Evolutionary conservation across 352 stramenopile genomes (phyloP), one percentile per base, ranked within the genome.

Genomic region (Phytopythium montanum): DNA sequence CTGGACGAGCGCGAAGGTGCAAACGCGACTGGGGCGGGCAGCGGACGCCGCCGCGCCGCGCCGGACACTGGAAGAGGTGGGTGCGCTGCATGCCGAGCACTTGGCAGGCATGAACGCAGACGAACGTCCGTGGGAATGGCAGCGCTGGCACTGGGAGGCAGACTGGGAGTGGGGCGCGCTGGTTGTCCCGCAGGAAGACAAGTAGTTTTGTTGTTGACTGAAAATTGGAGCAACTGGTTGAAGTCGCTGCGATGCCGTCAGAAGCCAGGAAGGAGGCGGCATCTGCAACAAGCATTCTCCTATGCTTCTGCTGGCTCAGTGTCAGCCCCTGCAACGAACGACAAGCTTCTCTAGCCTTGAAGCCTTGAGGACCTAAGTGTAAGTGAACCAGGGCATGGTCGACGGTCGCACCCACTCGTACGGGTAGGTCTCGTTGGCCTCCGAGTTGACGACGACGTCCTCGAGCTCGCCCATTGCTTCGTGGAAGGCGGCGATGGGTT

Each of bases 81-180:
- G 77, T 26, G 63, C 66, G 21, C 70, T 90, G 36, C 88, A 87
- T 36, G 58, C 55, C 16, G 38, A 28, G 18, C 72, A 74, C 51
- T 25, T 84, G 34, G 49, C 50, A 7, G 53, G 61, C 3, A 42
- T 79, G 12, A 60, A 73, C 33, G 62, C 58, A 26, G 62, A 60
- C 5, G 61, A 64, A n/a, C 70, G 69, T 23, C 39, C 65, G 33
- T 83, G 74, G 71, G 64, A 78, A 19, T 80, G 74, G 74, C 70
- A 52, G 9, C 65, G 65, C 55, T 83, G 74, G 74, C 61, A 38
- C 25, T 80, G 74, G 74, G 69, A 80, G 38, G 60, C 62, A 12
- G 73, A 79, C 28, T 82, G 73, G 73, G 70, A 82, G 52, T 82
- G 70, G 73, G 70, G 73, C 0, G 66, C 68, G 36, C 54, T 81